Percentiles rank a stretch among this genome's conserved stretches.
phyloP scores from a whole-genome alignment of 78 protist species.

The Dictyostelium firmibasis region DNA sequence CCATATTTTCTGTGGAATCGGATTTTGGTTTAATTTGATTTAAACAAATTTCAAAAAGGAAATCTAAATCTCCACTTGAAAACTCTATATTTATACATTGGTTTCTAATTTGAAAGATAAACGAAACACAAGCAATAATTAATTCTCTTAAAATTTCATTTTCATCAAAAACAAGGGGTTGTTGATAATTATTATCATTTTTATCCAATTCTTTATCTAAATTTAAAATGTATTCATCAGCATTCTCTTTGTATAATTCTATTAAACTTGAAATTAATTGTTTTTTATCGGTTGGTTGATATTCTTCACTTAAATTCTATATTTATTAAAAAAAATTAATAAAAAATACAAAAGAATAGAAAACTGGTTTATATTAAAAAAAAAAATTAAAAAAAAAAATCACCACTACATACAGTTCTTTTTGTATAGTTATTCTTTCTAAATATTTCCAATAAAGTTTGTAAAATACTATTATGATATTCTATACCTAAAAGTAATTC shows the following conservation, averaged over 20 bases:
- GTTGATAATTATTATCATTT: background rate
- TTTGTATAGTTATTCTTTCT: slow-evolving; percentile 21
- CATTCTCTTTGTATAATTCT: background rate
- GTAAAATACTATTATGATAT: slow-evolving; percentile 30
- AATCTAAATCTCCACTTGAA: slow-evolving; percentile 12
- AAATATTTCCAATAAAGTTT: slow-evolving; percentile 50
- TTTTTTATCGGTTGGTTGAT: slow-evolving; percentile 3
- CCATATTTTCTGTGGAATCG: slow-evolving; percentile 15
- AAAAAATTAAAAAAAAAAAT: background rate
- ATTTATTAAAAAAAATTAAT: background rate
- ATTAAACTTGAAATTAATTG: slow-evolving; percentile 29
- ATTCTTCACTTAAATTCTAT: background rate
- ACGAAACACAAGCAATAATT: background rate
- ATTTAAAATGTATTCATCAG: background rate
- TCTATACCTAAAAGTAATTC: slow-evolving; percentile 29
- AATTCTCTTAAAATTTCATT: slow-evolving; percentile 11
- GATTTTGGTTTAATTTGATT: slow-evolving; percentile 48
- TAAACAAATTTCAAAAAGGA: slow-evolving; percentile 25
- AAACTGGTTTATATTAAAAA: too few relatives aligned
- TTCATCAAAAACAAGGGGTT: background rate
- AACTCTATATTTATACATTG: slow-evolving; percentile 18
- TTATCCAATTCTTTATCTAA: background rate
- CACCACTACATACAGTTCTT: background rate
- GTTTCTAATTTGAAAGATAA: slow-evolving; percentile 23
- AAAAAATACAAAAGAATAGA: too few relatives aligned